Evolutionary conservation across 805 yeast genomes (phyloP).

Genomic region (Suhomyces xylopsoci): DNA sequence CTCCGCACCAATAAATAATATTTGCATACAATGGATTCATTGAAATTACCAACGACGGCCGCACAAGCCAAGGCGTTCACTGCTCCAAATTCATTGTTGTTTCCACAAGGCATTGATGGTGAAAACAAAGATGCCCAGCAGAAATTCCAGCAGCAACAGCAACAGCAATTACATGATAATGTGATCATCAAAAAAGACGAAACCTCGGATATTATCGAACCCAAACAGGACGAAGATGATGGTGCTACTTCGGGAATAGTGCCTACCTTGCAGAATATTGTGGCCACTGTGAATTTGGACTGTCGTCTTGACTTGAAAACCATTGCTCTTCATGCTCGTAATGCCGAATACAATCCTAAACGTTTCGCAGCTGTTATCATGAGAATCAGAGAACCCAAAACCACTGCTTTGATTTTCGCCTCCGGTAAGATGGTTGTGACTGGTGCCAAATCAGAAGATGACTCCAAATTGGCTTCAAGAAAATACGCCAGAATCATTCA

Average conservation of each 20-base stretch:
- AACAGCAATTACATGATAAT: neutral
- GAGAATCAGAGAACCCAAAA: conserved; percentile 98
- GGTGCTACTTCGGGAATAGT: conserved; percentile 91
- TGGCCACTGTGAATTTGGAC: conserved; percentile 95
- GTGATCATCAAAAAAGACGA: conserved; percentile 13
- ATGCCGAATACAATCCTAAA: conserved; percentile 97
- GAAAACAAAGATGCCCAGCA: conserved; percentile 12
- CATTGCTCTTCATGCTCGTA: conserved; percentile 96
- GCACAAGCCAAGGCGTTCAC: conserved; percentile 73
- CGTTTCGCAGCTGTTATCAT: conserved; percentile 99
- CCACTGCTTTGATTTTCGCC: conserved; percentile 96
- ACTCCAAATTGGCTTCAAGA: conserved; percentile 95
- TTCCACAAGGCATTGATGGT: conserved; percentile 51
- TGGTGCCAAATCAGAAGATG: conserved; percentile 98
- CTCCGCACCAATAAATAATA: conserved; percentile 16
- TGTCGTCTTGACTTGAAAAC: conserved; percentile 95
- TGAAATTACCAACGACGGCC: conserved; percentile 73
- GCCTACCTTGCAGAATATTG: conserved; percentile 93
- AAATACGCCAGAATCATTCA: conserved; percentile 98
- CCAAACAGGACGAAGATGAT: conserved; percentile 50
- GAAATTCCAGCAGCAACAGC: conserved; percentile 4
- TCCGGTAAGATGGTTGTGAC: conserved; percentile 99
- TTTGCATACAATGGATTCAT: conserved; percentile 54
- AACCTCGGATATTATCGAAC: conserved; percentile 28
- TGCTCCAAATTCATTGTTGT: conserved; percentile 60